Percentiles rank a stretch among this genome's conserved stretches.
Evolutionary conservation across 176 grass and related monocot genomes (phyloP).

Genomic region (Pharus latifolius): DNA sequence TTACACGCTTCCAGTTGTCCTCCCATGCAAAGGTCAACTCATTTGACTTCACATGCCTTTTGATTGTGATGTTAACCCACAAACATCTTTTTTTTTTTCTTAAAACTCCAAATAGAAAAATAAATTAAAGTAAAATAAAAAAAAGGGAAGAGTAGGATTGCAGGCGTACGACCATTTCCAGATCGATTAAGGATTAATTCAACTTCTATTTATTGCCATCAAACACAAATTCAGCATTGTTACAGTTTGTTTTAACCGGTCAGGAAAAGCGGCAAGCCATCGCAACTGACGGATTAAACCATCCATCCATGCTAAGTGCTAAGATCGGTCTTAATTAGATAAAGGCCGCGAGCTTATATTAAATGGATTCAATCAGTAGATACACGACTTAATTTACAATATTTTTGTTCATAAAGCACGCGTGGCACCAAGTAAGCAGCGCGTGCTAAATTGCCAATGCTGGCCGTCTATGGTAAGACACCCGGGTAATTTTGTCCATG

Average conservation of each 20-base stretch:
- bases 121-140: not conserved
- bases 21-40: constrained; percentile 23
- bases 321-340: no score
- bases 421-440: not conserved
- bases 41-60: constrained; percentile 25
- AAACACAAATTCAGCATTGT: not conserved
- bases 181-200: not conserved
- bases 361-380: not conserved
- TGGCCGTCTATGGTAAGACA: no score
- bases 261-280: not conserved
- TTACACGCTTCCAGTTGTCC: constrained; percentile 23
- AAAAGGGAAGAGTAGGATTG: not conserved
- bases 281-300: not conserved
- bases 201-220: constrained; percentile 13
- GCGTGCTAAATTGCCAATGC: not conserved
- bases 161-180: constrained; percentile 1
- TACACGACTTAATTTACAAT: not conserved
- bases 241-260: not conserved
- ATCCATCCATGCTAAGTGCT: not conserved
- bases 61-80: constrained; percentile 29
- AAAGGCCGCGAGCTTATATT: no score
- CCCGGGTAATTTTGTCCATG: no score
- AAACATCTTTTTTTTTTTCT: not conserved
- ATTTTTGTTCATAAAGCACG: not conserved
- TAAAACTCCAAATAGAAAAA: not conserved